A percentile compares a stretch with the other conserved stretches of the same genome.
Conservation (phyloP, 1,284 basidiomycete genomes). For the Wallemia mellicola region DNA sequence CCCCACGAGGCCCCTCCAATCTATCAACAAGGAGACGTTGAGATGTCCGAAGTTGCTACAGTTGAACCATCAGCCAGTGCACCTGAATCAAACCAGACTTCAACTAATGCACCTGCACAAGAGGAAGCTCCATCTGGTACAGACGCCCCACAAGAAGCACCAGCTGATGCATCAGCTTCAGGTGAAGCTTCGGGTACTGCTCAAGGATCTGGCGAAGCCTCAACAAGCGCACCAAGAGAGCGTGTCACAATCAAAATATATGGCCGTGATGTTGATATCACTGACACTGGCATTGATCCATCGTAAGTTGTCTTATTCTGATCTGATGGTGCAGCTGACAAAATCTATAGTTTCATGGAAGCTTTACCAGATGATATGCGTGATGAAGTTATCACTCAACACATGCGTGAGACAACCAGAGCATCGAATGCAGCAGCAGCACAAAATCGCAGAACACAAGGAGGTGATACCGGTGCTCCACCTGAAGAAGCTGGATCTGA, state of each 20-base stretch:
- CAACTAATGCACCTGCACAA: too few species aligned
- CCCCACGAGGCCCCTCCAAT: slow-evolving; percentile 7
- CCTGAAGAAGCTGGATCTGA: slow-evolving; percentile 39
- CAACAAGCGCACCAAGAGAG: slow-evolving; percentile 17
- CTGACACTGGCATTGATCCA: slow-evolving; percentile 91
- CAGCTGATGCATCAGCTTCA: too few species aligned
- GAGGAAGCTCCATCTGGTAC: too few species aligned
- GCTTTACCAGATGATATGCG: slow-evolving; percentile 96
- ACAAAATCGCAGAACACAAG: background rate
- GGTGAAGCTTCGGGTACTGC: slow-evolving; percentile 2
- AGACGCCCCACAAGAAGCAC: too few species aligned
- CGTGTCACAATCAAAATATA: slow-evolving; percentile 63
- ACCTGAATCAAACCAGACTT: too few species aligned
- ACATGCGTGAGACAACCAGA: slow-evolving; percentile 46
- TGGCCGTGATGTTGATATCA: slow-evolving; percentile 86
- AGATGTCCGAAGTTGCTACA: slow-evolving; percentile 6
- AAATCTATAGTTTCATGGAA: slow-evolving; percentile 47
- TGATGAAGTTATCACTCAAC: slow-evolving; percentile 91
- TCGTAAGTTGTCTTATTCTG: background rate
- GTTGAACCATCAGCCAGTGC: slow-evolving; percentile 1
- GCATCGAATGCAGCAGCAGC: background rate
- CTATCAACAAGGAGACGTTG: slow-evolving; percentile 5
- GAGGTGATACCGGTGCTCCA: slow-evolving; percentile 30
- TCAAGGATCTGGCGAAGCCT: slow-evolving; percentile 8
- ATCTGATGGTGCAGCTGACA: background rate